phyloP scores from a whole-genome alignment of 1,284 basidiomycete species.

The Pseudozyma flocculosa region DNA sequence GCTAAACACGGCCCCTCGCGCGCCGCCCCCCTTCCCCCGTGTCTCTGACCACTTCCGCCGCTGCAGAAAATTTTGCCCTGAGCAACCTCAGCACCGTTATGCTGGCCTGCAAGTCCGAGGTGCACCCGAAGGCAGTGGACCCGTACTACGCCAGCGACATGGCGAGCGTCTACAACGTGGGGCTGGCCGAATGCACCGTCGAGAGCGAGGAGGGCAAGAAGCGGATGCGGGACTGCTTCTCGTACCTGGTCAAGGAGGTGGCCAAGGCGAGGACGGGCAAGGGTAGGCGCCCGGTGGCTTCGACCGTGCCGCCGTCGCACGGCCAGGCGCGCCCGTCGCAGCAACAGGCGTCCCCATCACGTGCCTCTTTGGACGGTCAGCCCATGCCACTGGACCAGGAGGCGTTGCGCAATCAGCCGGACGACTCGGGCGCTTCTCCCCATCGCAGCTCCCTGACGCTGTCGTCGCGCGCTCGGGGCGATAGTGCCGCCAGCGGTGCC shows the following conservation, averaged over 20 bases:
- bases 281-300: neutral
- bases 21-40: too few species aligned
- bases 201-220: conserved; percentile 53
- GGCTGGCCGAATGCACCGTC: conserved; percentile 50
- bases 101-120: conserved; percentile 54
- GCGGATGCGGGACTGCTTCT: conserved; percentile 54
- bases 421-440: neutral
- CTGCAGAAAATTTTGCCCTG: conserved; percentile 39
- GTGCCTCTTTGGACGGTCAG: too few species aligned
- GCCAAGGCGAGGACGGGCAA: conserved; percentile 39
- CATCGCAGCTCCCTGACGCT: neutral
- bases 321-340: conserved; percentile 6
- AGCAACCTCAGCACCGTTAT: conserved; percentile 48
- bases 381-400: too few species aligned
- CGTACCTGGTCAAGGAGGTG: conserved; percentile 52
- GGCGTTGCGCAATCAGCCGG: too few species aligned
- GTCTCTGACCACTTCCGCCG: too few species aligned
- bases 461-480: conserved; percentile 7
- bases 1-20: neutral
- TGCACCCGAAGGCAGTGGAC: conserved; percentile 47
- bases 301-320: conserved; percentile 1
- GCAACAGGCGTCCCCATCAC: neutral
- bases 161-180: conserved; percentile 51
- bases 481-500: conserved; percentile 23
- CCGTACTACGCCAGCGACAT: conserved; percentile 54